A percentile compares a stretch with the other conserved stretches of the same genome.
Evolutionary conservation across 495 filamentous ascomycete species (phyloP).

Genomic region (Trichoderma erinaceum): DNA sequence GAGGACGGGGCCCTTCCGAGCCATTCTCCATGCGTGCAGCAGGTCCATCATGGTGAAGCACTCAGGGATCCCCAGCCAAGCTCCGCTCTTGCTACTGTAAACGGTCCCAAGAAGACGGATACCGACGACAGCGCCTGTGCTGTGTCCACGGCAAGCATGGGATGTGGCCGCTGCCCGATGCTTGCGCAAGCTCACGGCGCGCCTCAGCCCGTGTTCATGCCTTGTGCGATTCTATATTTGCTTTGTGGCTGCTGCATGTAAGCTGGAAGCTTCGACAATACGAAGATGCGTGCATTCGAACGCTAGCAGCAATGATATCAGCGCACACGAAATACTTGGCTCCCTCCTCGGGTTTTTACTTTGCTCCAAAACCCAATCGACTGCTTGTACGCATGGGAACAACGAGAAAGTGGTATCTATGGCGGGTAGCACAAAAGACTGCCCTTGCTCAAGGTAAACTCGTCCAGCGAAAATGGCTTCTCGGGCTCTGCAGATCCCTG

Average conservation of each 20-base stretch:
- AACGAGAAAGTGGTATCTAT: too few relatives aligned
- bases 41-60: conserved; percentile 6
- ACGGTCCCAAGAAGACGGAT: not conserved
- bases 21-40: not conserved
- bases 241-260: not conserved
- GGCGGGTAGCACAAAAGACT: not conserved
- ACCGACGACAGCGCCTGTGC: not conserved
- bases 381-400: too few relatives aligned
- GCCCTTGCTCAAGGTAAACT: not conserved
- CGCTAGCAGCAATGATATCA: not conserved
- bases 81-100: conserved; percentile 8
- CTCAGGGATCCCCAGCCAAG: conserved; percentile 6
- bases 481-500: conserved; percentile 3
- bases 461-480: not conserved
- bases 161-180: not conserved
- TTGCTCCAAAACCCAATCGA: too few relatives aligned
- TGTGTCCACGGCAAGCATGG: not conserved
- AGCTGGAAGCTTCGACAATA: not conserved
- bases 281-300: not conserved
- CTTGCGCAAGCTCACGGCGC: not conserved
- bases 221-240: not conserved
- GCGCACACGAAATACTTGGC: too few relatives aligned
- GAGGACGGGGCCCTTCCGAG: not conserved
- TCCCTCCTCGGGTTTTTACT: too few relatives aligned
- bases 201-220: not conserved